Evolutionary conservation across 2,329 filamentous ascomycete species (phyloP).

Genomic region (Coccinonectria pachysandricola): DNA sequence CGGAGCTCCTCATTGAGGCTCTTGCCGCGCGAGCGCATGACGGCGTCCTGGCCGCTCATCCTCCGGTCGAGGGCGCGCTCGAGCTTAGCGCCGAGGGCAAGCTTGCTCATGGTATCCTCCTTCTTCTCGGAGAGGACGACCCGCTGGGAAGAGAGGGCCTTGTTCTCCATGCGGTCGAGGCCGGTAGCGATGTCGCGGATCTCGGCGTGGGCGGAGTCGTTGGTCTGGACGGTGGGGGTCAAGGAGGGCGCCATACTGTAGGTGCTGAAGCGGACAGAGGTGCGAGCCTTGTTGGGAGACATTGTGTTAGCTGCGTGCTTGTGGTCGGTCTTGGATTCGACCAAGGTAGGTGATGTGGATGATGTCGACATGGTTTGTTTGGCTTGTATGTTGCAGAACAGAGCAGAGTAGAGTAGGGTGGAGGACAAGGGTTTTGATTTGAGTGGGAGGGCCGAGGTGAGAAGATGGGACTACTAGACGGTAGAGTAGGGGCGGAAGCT

Average conservation of each 20-base stretch:
- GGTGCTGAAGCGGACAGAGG: conserved; percentile 48
- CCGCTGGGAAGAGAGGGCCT: conserved; percentile 71
- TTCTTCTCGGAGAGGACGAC: conserved; percentile 64
- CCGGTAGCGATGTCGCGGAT: conserved; percentile 64
- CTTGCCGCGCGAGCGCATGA: conserved; percentile 53
- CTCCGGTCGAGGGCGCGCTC: conserved; percentile 77
- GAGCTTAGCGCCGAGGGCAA: conserved; percentile 81
- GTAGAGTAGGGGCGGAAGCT: too few species aligned
- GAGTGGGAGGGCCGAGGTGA: too few species aligned
- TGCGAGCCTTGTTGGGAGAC: conserved; percentile 33
- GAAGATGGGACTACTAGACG: too few species aligned
- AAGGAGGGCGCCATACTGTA: conserved; percentile 52
- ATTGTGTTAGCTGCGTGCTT: conserved; percentile 10
- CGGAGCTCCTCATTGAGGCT: conserved; percentile 24
- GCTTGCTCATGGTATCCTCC: conserved; percentile 70
- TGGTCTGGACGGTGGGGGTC: conserved; percentile 43
- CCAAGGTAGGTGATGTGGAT: neutral
- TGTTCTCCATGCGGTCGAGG: conserved; percentile 83
- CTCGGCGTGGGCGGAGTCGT: conserved; percentile 45
- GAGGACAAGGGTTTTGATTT: neutral
- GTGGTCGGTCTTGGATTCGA: conserved; percentile 8
- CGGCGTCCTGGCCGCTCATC: conserved; percentile 82
- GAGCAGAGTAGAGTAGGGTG: neutral
- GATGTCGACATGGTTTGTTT: conserved; percentile 1
- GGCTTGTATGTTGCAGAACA: too few species aligned